A percentile compares a stretch with the other conserved stretches of the same genome.
Conservation (phyloP, 2,329 filamentous ascomycete genomes). For the Colletotrichum siamense region DNA sequence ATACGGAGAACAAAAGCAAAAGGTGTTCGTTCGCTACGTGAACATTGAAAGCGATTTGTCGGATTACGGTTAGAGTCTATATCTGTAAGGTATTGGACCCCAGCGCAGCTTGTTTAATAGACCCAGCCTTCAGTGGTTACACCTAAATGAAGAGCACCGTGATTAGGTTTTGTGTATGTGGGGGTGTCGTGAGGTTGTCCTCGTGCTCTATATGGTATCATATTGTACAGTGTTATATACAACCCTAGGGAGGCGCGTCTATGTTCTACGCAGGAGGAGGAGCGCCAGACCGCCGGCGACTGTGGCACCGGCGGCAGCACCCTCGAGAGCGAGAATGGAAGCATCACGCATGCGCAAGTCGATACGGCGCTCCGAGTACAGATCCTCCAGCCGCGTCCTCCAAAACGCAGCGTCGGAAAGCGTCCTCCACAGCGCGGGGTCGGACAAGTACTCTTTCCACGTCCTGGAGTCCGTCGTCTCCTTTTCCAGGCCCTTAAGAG, state of each 20-base stretch:
- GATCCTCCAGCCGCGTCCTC: constrained; percentile 56
- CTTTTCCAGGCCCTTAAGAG: neutral
- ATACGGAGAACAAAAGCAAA: neutral
- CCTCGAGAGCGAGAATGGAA: constrained; percentile 72
- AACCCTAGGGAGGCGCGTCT: constrained; percentile 22
- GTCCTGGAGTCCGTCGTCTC: constrained; percentile 23
- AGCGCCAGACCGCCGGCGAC: constrained; percentile 61
- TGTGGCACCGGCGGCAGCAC: constrained; percentile 69
- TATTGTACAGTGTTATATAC: constrained; percentile 20
- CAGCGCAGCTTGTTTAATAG: constrained; percentile 19
- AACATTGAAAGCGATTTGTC: constrained; percentile 9
- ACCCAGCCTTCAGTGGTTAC: constrained; percentile 3
- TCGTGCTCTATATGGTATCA: constrained; percentile 21
- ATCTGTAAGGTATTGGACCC: neutral
- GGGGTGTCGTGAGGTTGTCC: neutral
- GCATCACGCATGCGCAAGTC: constrained; percentile 72
- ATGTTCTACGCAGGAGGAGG: constrained; percentile 46
- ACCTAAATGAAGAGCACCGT: neutral
- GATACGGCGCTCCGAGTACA: constrained; percentile 70
- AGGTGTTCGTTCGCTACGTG: constrained; percentile 9
- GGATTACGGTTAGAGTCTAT: constrained; percentile 5
- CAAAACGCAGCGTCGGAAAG: constrained; percentile 33
- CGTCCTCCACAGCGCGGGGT: constrained; percentile 34
- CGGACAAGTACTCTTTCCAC: constrained; percentile 49
- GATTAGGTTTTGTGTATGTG: neutral